Evolutionary conservation across 2,329 filamentous ascomycete species (phyloP), one percentile per base, ranked within the genome.

Genomic region (Ceratocystis eucalypticola): DNA sequence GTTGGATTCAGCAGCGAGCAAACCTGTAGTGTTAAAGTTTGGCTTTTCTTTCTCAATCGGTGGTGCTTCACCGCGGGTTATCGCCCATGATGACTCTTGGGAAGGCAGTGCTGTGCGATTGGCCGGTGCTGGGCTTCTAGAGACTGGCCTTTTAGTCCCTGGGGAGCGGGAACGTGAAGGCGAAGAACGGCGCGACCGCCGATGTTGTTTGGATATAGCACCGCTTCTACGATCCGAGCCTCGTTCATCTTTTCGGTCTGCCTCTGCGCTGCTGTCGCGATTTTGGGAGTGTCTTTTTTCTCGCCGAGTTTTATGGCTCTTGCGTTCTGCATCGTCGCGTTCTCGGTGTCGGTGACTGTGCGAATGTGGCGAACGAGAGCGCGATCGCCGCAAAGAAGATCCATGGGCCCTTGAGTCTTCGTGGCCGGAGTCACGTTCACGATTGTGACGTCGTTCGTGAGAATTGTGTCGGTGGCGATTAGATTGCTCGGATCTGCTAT

Each of bases 1-100:
- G 74, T 99, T 97, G 64, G 91, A 91, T 70, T 91, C 91, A 57
- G 91, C 90, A 2, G 94, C 94, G 20, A 99, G 80, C 6, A 88
- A 80, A 33, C 94, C 94, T 0, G 91, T 91, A 44, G 81, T 84
- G 22, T 82, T 84, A 75, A 88, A 96, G 75, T 96, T 99, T 50
- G 92, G 89, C 75, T 91, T 92, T 74, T 97, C 87, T 73, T 94
- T 92, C 68, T 88, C 85, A 69, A 59, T 73, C 71, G 65, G 69
- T 69, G 55, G 65, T 63, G 77, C 75, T 25, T 78, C 78, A 61
- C 81, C 80, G 6, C 76, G 80, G 28, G 77, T 81, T 30, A 83
- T 71, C 57, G 84, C 83, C 69, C 86, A 87, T 0, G 83, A 83
- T 69, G 80, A 80, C 48, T 78, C 77, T 71, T 87, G 84, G 0